Percentiles rank a stretch among this genome's conserved stretches.
Evolutionary conservation across 2,329 filamentous ascomycete species (phyloP).

Genomic region (Talaromyces sp.): DNA sequence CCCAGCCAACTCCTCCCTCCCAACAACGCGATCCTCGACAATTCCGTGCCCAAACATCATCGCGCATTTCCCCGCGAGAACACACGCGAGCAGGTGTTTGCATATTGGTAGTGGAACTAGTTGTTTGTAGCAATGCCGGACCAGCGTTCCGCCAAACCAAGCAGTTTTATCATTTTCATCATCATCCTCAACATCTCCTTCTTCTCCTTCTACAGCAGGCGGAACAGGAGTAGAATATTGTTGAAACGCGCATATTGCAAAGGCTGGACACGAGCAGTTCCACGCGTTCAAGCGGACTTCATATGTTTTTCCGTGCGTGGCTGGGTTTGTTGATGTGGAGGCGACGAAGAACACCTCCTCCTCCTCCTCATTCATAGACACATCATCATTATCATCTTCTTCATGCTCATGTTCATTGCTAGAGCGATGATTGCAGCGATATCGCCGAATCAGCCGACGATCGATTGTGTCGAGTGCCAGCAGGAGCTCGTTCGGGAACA

Average conservation of each 20-base stretch:
- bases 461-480: constrained; percentile 86
- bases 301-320: constrained; percentile 44
- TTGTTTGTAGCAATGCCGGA: constrained; percentile 11
- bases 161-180: constrained; percentile 6
- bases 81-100: constrained; percentile 83
- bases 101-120: constrained; percentile 54
- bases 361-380: constrained; percentile 16
- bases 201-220: background rate
- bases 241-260: constrained; percentile 67
- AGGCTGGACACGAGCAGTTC: constrained; percentile 87
- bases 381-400: constrained; percentile 1
- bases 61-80: constrained; percentile 64
- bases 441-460: constrained; percentile 61
- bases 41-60: constrained; percentile 53
- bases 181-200: background rate
- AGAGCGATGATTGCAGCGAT: constrained; percentile 26
- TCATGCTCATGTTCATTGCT: too few relatives aligned
- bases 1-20: constrained; percentile 64
- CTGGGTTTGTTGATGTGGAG: constrained; percentile 44
- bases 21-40: constrained; percentile 21
- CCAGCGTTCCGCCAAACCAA: constrained; percentile 34
- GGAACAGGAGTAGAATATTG: constrained; percentile 17
- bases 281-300: constrained; percentile 69
- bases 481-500: constrained; percentile 76
- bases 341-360: constrained; percentile 57